A percentile compares a stretch with the other conserved stretches of the same genome.
Evolutionary conservation across 1,284 basidiomycete genomes (phyloP).

Genomic region (Phellinidium pouzarii): DNA sequence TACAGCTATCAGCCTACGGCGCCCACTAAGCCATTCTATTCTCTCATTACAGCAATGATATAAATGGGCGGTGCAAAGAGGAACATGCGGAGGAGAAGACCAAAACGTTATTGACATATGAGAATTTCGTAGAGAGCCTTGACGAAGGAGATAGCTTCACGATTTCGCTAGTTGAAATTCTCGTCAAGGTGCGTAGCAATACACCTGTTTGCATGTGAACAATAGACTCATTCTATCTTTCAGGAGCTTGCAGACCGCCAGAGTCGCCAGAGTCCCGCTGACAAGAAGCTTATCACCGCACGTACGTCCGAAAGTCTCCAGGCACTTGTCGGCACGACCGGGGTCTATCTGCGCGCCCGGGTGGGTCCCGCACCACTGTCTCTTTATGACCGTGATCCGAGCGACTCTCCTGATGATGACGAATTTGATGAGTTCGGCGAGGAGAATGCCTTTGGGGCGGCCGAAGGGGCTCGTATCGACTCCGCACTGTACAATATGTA

Average conservation of each 20-base stretch:
- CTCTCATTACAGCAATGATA: constrained; percentile 43
- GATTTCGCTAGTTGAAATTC: constrained; percentile 57
- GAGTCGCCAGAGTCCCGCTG: constrained; percentile 40
- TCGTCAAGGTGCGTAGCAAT: constrained; percentile 58
- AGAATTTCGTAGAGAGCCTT: constrained; percentile 62
- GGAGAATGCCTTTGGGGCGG: not conserved
- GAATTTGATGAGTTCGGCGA: constrained; percentile 12
- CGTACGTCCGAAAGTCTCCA: constrained; percentile 55
- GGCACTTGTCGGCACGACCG: constrained; percentile 43
- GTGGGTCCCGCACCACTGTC: not conserved
- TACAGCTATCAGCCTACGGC: not conserved
- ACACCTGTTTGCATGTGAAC: not conserved
- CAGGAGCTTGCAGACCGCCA: constrained; percentile 70
- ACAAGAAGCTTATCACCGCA: constrained; percentile 57
- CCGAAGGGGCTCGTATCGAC: constrained; percentile 16
- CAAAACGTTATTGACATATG: constrained; percentile 56
- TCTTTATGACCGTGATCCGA: not conserved
- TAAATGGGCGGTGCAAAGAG: constrained; percentile 53
- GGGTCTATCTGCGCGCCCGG: constrained; percentile 34
- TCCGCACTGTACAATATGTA: constrained; percentile 17
- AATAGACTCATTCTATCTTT: not conserved
- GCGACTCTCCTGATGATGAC: constrained; percentile 12
- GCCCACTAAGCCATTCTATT: constrained; percentile 8
- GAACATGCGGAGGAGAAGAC: constrained; percentile 36
- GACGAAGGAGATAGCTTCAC: constrained; percentile 72